Base-by-base conservation (phyloP, 2,329 filamentous ascomycete genomes). In the Sporothrix euskadiensis region DNA sequence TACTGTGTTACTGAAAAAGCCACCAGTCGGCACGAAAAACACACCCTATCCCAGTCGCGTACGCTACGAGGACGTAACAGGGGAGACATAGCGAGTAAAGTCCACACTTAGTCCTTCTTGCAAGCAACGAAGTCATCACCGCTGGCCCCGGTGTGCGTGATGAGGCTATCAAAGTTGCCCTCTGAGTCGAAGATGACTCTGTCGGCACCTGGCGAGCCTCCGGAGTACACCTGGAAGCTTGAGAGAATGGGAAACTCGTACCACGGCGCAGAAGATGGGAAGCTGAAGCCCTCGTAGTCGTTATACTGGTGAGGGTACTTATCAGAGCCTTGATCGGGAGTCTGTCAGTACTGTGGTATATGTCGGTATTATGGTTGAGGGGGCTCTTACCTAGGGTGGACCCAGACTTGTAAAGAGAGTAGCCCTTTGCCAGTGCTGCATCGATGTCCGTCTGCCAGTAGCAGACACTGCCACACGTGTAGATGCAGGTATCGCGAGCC, bases 71-170 rank as follows among this genome's bases (percentile, higher is more conserved):
- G 6, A 44, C 9, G 3, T 44, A 44, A 14, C 10, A 44, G 8
- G 10, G 41, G 1, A 44, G 59, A 26, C 6, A 10, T 7, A 61
- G 30, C 30, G 9, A 32, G 8, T 30, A 59, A 59, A 26, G n/a
- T 5, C 56, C 56, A 65, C 16, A n/a, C n/a, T 32, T 61, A 72
- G 14, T 49, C 65, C 35, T 65, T 71, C 66, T 44, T 71, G 78
- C 89, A 91, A n/a, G 81, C 84, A 74, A 91, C 88, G 81, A 92
- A 92, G 79, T 86, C 81, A 78, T 91, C 87, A 4, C 87, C 88
- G 75, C 85, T 87, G 16, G 89, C 89, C 12, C 90, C 89, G 22
- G 87, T 90, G 78, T 92, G 90, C 0, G 90, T 92, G 76, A 92
- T 90, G 44, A 88, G 81, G 39, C 86, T 85, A 54, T 89, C 89